Evolutionary conservation across 2,329 filamentous ascomycete genomes (phyloP), one percentile per base, ranked within the genome.

Genomic region (Exophiala viscosa): DNA sequence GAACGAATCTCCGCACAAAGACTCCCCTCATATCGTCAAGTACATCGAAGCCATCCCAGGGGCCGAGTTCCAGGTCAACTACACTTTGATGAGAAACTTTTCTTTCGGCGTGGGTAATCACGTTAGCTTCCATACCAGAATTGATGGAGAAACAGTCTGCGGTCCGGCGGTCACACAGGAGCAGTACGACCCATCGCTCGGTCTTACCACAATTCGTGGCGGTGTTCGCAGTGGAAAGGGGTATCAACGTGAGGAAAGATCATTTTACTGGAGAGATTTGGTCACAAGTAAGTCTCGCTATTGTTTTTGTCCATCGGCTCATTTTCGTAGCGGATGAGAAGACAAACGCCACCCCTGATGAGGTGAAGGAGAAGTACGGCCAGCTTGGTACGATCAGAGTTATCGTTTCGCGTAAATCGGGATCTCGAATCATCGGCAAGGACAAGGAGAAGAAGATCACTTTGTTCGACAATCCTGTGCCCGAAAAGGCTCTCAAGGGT

Each of bases 401-500:
- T 1, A 40, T 40, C 6, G 32, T 49, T 9, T 38, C 8, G 10
- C 50, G 53, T 46, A 7, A 34, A 14, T 38, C 18, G 13, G 13
- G 1, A 10, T 2, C 10, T 38, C 33, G 8, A 42, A 18, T 3
- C 20, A 35, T 4, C 3, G 7, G 9, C 14, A 8, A 7, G 7
- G 14, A 9, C 5, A 34, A 14, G 28, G 10, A 33, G 9, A 11
- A 13, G 34, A 11, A 32, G 15, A 20, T 42, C 7, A 7, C 46
- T 3, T n/a, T 15, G 6, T 33, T 15, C 2, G 31, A 50, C 3
- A 15, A 36, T 1, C 39, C 28, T 3, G 17, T 57, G 11, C 54
- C 54, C 20, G 50, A 57, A 18, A 42, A 45, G 15, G 54, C 47
- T 15, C 32, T 57, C 15, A 57, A 57, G 31, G 54, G 50, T 2